Percentiles rank a stretch among this genome's conserved stretches.
Conservation (phyloP, 2,329 filamentous ascomycete species). For the Cercospora berteroae region DNA sequence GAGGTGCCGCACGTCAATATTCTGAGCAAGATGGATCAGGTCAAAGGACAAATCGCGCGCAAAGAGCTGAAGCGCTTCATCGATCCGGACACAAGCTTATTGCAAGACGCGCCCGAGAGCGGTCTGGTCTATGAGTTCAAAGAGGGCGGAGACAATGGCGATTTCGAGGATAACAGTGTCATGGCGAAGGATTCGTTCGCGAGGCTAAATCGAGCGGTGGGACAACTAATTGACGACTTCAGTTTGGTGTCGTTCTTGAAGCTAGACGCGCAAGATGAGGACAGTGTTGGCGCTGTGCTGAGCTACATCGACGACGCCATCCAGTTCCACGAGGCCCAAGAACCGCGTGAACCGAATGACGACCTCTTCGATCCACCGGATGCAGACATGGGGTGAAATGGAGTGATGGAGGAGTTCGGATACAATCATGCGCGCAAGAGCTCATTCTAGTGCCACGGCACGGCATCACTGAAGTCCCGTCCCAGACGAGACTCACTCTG, state of each 20-base stretch:
- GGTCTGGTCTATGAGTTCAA: conserved; percentile 42
- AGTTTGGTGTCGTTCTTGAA: conserved; percentile 96
- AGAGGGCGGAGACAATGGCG: conserved; percentile 48
- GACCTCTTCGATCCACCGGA: conserved; percentile 53
- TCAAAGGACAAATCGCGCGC: conserved; percentile 83
- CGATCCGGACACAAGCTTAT: conserved; percentile 75
- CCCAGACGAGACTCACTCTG: neutral
- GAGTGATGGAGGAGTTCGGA: neutral
- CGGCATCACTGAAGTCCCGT: no score
- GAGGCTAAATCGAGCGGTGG: conserved; percentile 81
- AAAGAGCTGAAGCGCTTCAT: conserved; percentile 87
- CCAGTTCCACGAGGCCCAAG: conserved; percentile 89
- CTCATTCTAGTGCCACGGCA: neutral
- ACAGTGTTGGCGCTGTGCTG: conserved; percentile 79
- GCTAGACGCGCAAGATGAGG: conserved; percentile 84
- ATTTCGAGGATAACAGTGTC: conserved; percentile 63
- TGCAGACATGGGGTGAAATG: conserved; percentile 48
- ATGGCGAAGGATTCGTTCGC: conserved; percentile 82
- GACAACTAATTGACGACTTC: conserved; percentile 90
- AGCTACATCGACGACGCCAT: conserved; percentile 95
- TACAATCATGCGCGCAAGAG: neutral
- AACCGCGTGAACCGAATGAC: conserved; percentile 74
- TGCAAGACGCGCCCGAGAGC: conserved; percentile 74
- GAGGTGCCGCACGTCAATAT: conserved; percentile 97
- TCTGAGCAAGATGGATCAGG: conserved; percentile 94